Evolutionary conservation across 1,284 basidiomycete genomes (phyloP).

Genomic region (Lentinula novae-zelandiae): DNA sequence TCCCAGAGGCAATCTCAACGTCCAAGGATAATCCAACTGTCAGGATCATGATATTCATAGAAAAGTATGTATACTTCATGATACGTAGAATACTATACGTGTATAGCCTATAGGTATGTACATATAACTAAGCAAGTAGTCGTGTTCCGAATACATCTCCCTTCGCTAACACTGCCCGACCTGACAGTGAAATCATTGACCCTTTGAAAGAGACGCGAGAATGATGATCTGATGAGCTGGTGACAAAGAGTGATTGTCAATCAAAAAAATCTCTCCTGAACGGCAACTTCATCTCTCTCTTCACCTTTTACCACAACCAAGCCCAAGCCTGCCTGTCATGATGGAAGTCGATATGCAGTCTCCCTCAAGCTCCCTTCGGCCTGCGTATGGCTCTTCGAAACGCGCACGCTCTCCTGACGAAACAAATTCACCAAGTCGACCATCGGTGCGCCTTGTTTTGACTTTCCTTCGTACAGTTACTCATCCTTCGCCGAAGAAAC

Average conservation of each 20-base stretch:
- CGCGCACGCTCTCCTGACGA: conserved; percentile 54
- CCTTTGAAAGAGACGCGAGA: neutral
- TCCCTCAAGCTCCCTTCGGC: conserved; percentile 21
- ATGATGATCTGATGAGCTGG: neutral
- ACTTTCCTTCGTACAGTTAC: neutral
- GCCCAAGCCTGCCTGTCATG: conserved; percentile 21
- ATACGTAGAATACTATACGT: neutral
- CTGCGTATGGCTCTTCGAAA: conserved; percentile 37
- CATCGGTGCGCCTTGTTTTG: conserved; percentile 32
- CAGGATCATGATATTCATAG: neutral
- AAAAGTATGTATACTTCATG: neutral
- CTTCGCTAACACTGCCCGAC: neutral
- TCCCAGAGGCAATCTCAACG: conserved; percentile 51
- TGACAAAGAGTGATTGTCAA: neutral
- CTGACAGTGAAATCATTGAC: neutral
- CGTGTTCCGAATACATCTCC: neutral
- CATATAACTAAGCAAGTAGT: neutral
- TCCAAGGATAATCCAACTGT: conserved; percentile 37
- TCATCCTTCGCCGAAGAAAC: conserved; percentile 42
- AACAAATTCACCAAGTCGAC: conserved; percentile 41
- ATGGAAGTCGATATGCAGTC: conserved; percentile 54
- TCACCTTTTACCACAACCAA: neutral
- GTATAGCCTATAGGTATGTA: neutral
- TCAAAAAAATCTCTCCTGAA: neutral
- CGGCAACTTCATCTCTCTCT: neutral